Evolutionary conservation across 2,329 filamentous ascomycete species (phyloP), one percentile per base, ranked within the genome.

Genomic region (Aspergillus glaucus): DNA sequence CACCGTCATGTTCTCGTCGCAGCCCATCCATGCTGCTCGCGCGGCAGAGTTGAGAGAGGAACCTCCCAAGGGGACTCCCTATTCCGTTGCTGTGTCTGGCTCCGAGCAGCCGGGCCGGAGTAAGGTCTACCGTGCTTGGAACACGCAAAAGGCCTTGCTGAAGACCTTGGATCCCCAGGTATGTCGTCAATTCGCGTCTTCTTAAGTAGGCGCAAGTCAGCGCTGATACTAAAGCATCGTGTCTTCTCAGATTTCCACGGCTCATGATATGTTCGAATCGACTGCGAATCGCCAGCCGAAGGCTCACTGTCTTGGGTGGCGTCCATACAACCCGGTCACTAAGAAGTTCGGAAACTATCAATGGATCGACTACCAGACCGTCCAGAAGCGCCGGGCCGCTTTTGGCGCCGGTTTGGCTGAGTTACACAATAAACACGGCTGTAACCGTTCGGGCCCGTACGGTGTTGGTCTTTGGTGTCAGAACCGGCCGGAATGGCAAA

Each of bases 401-500:
- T 80, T 96, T 58, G 93, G 93, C 55, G 86, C 85, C 36, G 93
- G 92, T 50, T 70, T 97, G 43, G 84, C 91, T 36, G 86, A 93
- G 69, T 72, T 97, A 57, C 88, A 95, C 69, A 79, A 85, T 64
- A 78, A 82, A 60, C 75, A 82, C 53, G 87, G 88, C 46, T 76
- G 92, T 41, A 78, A 77, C 10, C 80, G 77, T 4, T 72, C 78
- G 43, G 84, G 63, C 45, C 62, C 86, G 63, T 86, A 87, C 64
- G 87, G 85, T 46, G 76, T 94, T 54, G 89, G 88, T 19, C 71
- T 95, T 44, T 95, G 88, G 88, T 88, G 87, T 62, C 86, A 89
- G 68, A 94, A 94, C 70, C 79, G 88, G 51, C 85, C 88, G 0
- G 88, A 95, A 70, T 95, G 88, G 89, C 88, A 94, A 75, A 83